phyloP scores from a whole-genome alignment of 2,329 filamentous ascomycete genomes.

The Teratosphaeria pseudoeucalypti region DNA sequence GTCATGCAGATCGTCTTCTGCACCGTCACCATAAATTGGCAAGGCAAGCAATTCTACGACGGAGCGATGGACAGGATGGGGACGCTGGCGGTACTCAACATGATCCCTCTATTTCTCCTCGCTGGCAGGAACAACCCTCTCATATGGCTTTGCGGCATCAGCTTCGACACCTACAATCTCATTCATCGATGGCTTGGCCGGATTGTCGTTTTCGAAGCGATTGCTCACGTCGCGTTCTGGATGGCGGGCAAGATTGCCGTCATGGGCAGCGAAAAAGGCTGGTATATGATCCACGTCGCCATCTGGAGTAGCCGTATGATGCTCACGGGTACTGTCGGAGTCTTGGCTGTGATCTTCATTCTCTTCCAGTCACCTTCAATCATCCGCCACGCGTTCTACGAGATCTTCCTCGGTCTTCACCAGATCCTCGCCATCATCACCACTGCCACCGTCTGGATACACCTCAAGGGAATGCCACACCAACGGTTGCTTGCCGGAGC shows the following conservation, averaged over 20 bases:
- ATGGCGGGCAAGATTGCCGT: slow-evolving; percentile 35
- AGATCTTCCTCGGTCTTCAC: slow-evolving; percentile 65
- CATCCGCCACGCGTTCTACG: slow-evolving; percentile 68
- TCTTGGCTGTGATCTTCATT: slow-evolving; percentile 51
- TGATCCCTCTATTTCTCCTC: slow-evolving; percentile 52
- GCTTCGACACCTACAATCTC: slow-evolving; percentile 75
- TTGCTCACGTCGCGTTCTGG: slow-evolving; percentile 56
- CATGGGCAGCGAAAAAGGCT: slow-evolving; percentile 35
- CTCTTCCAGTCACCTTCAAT: slow-evolving; percentile 59
- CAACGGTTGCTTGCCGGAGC: slow-evolving; percentile 51
- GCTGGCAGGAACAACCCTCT: slow-evolving; percentile 65
- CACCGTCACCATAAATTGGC: slow-evolving; percentile 46
- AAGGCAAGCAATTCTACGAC: slow-evolving; percentile 56
- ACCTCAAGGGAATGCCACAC: slow-evolving; percentile 49
- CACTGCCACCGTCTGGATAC: slow-evolving; percentile 58
- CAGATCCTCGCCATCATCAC: slow-evolving; percentile 52
- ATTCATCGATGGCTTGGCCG: slow-evolving; percentile 72
- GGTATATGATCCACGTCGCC: slow-evolving; percentile 34
- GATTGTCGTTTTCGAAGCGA: slow-evolving; percentile 59
- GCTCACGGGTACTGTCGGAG: slow-evolving; percentile 53
- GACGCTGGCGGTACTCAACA: slow-evolving; percentile 61
- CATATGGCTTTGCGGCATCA: slow-evolving; percentile 60
- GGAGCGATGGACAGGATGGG: slow-evolving; percentile 60
- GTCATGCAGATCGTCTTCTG: slow-evolving; percentile 38
- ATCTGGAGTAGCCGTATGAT: slow-evolving; percentile 40